phyloP scores from a whole-genome alignment of 148 eudicot genomes.

The Rhododendron mucronatum region DNA sequence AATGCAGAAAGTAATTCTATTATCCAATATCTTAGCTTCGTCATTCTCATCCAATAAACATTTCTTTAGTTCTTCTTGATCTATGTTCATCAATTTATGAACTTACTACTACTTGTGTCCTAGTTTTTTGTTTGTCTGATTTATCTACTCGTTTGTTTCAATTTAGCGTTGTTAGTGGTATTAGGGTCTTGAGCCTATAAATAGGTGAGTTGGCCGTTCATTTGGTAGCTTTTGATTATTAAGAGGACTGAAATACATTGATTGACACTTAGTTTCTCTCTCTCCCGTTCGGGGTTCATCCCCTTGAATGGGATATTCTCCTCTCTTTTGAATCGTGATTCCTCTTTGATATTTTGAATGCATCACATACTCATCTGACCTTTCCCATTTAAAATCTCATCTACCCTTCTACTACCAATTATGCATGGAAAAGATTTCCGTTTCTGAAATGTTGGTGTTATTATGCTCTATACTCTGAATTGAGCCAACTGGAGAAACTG shows the following conservation, averaged over 20 bases:
- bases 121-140: neutral
- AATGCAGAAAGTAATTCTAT: slow-evolving; percentile 75
- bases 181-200: neutral
- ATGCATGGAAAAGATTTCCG: neutral
- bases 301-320: neutral
- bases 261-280: neutral
- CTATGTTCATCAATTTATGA: neutral
- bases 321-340: neutral
- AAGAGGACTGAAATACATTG: neutral
- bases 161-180: neutral
- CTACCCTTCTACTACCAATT: neutral
- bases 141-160: neutral
- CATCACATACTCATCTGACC: neutral
- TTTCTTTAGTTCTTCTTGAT: neutral
- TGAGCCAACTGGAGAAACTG: neutral
- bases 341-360: neutral
- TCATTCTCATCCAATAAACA: neutral
- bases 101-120: neutral
- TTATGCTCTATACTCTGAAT: neutral
- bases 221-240: too few species aligned
- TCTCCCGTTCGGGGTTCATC: neutral
- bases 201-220: too few species aligned
- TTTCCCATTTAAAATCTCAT: neutral
- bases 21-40: neutral
- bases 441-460: neutral